A percentile compares a stretch with the other conserved stretches of the same genome.
These are phyloP conservation scores for Leptographium lundbergii DNA, from an alignment of 2,329 filamentous ascomycete species.

Conservation along the genomic window DNA sequence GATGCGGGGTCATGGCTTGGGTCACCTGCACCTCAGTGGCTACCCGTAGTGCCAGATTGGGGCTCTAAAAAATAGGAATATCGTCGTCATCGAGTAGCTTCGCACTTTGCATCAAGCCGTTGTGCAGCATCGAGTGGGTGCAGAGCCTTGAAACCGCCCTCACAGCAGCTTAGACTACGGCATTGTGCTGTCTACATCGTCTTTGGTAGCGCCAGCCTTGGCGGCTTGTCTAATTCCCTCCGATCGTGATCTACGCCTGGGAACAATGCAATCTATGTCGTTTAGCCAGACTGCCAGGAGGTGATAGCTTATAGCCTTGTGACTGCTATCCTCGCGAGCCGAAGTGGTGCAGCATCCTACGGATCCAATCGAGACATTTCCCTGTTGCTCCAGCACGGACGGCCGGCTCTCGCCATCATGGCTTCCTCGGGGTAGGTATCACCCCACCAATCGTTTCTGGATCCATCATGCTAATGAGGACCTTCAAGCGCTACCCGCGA, in stretches of 20 bases:
- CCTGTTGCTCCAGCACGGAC: neutral
- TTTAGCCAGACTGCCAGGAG: neutral
- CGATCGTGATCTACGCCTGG: neutral
- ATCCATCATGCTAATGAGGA: neutral
- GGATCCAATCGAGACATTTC: neutral
- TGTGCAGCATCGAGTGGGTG: too few species aligned
- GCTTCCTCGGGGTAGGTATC: neutral
- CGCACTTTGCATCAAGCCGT: neutral
- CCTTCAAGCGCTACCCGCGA: conserved; percentile 43
- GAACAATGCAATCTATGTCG: neutral
- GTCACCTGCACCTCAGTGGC: neutral
- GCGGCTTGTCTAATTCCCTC: neutral
- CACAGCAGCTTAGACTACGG: neutral
- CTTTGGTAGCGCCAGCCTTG: neutral
- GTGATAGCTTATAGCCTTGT: neutral
- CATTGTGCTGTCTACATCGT: too few species aligned
- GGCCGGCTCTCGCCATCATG: neutral
- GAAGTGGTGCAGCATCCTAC: neutral
- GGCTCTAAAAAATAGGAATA: neutral
- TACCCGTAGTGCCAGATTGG: too few species aligned
- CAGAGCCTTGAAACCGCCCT: neutral
- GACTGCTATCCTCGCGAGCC: neutral
- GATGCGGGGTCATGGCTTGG: neutral
- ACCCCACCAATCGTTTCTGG: neutral
- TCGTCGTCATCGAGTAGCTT: neutral